Evolutionary conservation across 306 rosid species (phyloP).

Genomic region (Fagus sylvatica): DNA sequence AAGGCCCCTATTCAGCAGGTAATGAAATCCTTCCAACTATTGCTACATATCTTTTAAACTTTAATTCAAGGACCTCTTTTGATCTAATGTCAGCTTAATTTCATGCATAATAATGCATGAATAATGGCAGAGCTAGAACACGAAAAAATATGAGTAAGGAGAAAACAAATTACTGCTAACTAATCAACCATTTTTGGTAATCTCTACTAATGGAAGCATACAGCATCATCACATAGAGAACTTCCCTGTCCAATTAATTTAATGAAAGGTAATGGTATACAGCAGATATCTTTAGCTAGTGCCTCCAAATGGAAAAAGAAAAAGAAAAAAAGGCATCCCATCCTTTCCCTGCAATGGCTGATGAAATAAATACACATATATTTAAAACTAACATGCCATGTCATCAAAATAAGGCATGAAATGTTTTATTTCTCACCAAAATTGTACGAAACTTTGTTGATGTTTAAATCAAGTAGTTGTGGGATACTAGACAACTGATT

Average conservation of each 20-base stretch:
- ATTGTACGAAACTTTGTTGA: slow-evolving; percentile 30
- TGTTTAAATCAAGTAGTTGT: slow-evolving; percentile 9
- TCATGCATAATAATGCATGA: too few relatives aligned
- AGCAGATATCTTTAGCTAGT: neutral
- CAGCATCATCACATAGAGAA: too few relatives aligned
- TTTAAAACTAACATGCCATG: neutral
- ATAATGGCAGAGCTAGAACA: too few relatives aligned
- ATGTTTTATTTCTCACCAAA: slow-evolving; percentile 26
- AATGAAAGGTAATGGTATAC: neutral
- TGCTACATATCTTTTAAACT: too few relatives aligned
- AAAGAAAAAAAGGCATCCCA: neutral
- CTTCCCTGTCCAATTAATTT: neutral
- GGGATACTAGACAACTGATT: slow-evolving; percentile 3
- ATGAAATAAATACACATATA: slow-evolving; percentile 2
- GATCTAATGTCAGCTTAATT: too few relatives aligned
- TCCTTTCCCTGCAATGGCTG: slow-evolving; percentile 3
- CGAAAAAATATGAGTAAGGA: too few relatives aligned
- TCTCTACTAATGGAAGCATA: too few relatives aligned
- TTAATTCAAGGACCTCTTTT: too few relatives aligned
- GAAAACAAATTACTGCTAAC: too few relatives aligned
- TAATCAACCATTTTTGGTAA: too few relatives aligned
- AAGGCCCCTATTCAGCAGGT: too few relatives aligned
- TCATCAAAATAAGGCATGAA: slow-evolving; percentile 8
- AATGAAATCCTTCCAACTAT: too few relatives aligned
- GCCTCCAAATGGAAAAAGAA: slow-evolving; percentile 25